phyloP scores from a whole-genome alignment of 2,329 filamentous ascomycete genomes.

The Lojkania enalia region DNA sequence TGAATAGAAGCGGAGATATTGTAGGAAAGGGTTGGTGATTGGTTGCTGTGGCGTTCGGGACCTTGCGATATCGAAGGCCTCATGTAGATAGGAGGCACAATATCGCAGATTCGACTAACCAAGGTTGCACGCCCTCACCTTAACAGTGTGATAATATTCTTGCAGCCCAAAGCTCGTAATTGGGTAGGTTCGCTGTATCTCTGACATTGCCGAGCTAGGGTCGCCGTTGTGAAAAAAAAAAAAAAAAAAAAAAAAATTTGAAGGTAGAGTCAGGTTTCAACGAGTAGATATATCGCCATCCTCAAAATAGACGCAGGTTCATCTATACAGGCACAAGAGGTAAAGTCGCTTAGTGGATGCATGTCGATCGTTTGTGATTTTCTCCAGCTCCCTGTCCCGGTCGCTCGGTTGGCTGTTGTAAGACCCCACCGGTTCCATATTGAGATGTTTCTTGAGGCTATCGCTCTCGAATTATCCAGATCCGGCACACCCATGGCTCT shows the following conservation, averaged over 20 bases:
- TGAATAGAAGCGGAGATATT: slow-evolving; percentile 6
- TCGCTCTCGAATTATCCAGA: slow-evolving; percentile 27
- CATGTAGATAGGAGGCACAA: slow-evolving; percentile 7
- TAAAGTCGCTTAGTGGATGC: slow-evolving; percentile 8
- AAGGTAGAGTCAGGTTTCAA: background rate
- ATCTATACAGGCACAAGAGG: background rate
- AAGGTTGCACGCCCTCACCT: slow-evolving; percentile 10
- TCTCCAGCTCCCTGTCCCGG: slow-evolving; percentile 24
- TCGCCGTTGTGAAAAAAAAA: background rate
- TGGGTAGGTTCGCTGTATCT: slow-evolving; percentile 1
- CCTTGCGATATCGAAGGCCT: slow-evolving; percentile 6
- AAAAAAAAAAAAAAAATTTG: background rate
- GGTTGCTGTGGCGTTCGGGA: too few species aligned
- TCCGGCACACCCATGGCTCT: slow-evolving; percentile 15
- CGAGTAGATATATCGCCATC: slow-evolving; percentile 1
- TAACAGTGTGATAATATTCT: slow-evolving; percentile 8
- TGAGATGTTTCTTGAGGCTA: slow-evolving; percentile 15
- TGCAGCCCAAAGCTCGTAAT: slow-evolving; percentile 6
- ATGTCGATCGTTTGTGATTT: slow-evolving; percentile 17
- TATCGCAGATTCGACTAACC: slow-evolving; percentile 8
- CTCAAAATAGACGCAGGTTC: slow-evolving; percentile 4
- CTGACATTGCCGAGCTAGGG: background rate
- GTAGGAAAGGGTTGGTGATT: slow-evolving; percentile 1
- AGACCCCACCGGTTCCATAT: slow-evolving; percentile 27
- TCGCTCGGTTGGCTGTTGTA: slow-evolving; percentile 32